Percentiles rank a stretch among this genome's conserved stretches.
phyloP scores from a whole-genome alignment of 805 yeast species.

The Pichia californica region DNA sequence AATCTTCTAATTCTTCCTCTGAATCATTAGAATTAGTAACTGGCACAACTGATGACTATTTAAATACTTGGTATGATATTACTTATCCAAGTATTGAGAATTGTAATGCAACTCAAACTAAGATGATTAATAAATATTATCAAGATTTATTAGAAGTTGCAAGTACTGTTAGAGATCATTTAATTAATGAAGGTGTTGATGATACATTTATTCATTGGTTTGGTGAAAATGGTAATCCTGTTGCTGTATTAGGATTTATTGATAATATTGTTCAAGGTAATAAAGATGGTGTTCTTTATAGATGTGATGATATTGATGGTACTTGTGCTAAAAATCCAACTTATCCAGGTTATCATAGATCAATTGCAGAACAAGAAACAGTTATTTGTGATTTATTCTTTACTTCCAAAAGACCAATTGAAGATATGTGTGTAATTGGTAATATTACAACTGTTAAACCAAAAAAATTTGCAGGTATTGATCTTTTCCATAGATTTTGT shows the following conservation, averaged over 20 bases:
- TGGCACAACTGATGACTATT: constrained; percentile 2
- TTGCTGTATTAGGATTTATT: constrained; percentile 32
- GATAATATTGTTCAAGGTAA: constrained; percentile 30
- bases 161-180: constrained; percentile 31
- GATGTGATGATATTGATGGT: constrained; percentile 37
- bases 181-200: constrained; percentile 28
- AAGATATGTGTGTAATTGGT: constrained; percentile 32
- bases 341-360: constrained; percentile 36
- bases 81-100: constrained; percentile 10
- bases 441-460: constrained; percentile 25
- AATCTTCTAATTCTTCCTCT: neutral
- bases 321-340: constrained; percentile 26
- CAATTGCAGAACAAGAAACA: constrained; percentile 31
- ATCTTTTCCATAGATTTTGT: constrained; percentile 34
- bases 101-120: constrained; percentile 17
- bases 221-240: constrained; percentile 30
- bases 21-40: neutral
- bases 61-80: constrained; percentile 8
- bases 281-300: constrained; percentile 29
- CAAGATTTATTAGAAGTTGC: constrained; percentile 30
- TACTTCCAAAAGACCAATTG: constrained; percentile 26
- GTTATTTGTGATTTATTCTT: constrained; percentile 36
- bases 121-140: constrained; percentile 23
- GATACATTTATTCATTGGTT: constrained; percentile 33
- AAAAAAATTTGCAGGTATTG: constrained; percentile 30